phyloP scores from a whole-genome alignment of 1,284 basidiomycete genomes.

The Moesziomyces sp. region DNA sequence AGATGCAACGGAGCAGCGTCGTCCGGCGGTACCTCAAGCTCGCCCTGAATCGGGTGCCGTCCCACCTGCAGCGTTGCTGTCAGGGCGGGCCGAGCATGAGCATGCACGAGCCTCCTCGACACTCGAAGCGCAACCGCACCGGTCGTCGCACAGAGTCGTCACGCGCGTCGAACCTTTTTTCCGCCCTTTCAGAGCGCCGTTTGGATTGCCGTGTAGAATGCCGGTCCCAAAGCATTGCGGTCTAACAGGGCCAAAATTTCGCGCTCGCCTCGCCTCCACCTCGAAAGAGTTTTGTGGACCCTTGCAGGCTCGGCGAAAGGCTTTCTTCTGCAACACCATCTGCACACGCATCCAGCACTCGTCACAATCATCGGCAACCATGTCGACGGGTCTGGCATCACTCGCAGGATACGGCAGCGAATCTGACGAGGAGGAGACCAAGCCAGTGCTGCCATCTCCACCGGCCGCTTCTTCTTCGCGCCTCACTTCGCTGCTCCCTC shows the following conservation, averaged over 20 bases:
- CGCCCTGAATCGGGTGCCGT: neutral
- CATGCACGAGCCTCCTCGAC: conserved; percentile 13
- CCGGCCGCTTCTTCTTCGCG: conserved; percentile 7
- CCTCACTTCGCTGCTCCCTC: conserved; percentile 24
- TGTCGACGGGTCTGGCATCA: conserved; percentile 28
- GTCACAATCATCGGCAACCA: conserved; percentile 5
- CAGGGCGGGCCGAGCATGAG: neutral
- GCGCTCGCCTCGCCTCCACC: conserved; percentile 1
- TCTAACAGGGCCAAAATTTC: neutral
- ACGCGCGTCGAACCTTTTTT: too few relatives aligned
- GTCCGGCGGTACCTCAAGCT: conserved; percentile 5
- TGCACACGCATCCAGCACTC: neutral
- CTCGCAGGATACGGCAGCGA: conserved; percentile 41
- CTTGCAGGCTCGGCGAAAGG: neutral
- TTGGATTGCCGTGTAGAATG: conserved; percentile 21
- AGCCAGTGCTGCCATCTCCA: neutral
- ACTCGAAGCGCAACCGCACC: too few relatives aligned
- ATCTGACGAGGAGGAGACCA: conserved; percentile 17
- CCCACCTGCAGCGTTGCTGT: neutral
- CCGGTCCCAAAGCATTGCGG: neutral
- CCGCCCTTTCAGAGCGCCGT: neutral
- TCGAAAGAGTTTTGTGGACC: neutral
- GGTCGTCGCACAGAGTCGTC: too few relatives aligned
- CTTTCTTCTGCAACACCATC: conserved; percentile 1
- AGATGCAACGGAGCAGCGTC: conserved; percentile 11